Evolutionary conservation across 371 early-diverging fungal genomes (phyloP).

Genomic region (Mortierella sp.): DNA sequence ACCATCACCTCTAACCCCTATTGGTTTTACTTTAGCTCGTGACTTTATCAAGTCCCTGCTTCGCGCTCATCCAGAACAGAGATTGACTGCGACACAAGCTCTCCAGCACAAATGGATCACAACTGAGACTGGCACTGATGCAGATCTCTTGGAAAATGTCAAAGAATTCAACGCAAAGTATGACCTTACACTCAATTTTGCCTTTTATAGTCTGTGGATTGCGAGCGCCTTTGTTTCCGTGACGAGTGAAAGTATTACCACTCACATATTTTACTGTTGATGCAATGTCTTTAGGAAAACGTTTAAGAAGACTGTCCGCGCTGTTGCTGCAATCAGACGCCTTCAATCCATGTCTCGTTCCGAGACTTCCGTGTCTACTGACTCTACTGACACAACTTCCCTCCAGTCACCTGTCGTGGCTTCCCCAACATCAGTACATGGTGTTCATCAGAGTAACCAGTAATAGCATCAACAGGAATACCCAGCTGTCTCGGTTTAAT

Average conservation of each 20-base stretch:
- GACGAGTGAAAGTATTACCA: neutral
- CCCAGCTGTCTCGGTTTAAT: neutral
- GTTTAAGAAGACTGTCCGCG: conserved; percentile 52
- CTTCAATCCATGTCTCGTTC: conserved; percentile 37
- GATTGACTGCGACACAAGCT: conserved; percentile 87
- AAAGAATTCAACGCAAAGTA: conserved; percentile 73
- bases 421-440: neutral
- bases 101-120: conserved; percentile 89
- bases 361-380: neutral
- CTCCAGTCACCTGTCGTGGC: neutral
- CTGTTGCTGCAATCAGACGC: conserved; percentile 43
- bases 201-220: too few species aligned
- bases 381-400: neutral
- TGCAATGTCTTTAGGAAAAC: conserved; percentile 24
- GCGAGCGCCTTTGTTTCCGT: neutral
- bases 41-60: conserved; percentile 89
- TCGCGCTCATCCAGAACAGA: conserved; percentile 76
- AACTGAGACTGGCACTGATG: conserved; percentile 63
- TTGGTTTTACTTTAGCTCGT: conserved; percentile 73
- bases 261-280: neutral
- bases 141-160: conserved; percentile 80
- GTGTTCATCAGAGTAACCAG: too few species aligned
- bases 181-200: too few species aligned
- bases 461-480: too few species aligned
- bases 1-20: neutral